Percentiles rank a stretch among this genome's conserved stretches.
Evolutionary conservation across 768 basidiomycete genomes (phyloP).

Genomic region (Termitomyces eurrhizus): DNA sequence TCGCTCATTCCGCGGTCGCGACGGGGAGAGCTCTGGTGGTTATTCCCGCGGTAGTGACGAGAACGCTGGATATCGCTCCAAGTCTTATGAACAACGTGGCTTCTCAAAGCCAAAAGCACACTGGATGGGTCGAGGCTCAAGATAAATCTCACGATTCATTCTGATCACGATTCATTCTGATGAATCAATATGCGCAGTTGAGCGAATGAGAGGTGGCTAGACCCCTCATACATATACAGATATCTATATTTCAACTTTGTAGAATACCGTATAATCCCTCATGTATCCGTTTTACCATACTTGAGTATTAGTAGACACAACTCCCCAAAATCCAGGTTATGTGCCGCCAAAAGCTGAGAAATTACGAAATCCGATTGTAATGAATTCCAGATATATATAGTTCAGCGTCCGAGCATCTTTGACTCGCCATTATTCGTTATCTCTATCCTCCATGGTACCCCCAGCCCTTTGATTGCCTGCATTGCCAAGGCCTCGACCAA

Average conservation of each 20-base stretch:
- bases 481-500: constrained; percentile 4
- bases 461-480: constrained; percentile 3
- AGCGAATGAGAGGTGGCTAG: background rate
- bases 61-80: background rate
- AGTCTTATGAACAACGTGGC: background rate
- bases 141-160: too few species aligned
- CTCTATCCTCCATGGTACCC: constrained; percentile 4
- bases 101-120: background rate
- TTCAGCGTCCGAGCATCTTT: background rate
- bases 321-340: background rate
- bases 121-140: constrained; percentile 1
- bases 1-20: background rate
- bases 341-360: background rate
- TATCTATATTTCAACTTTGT: background rate
- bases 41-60: background rate
- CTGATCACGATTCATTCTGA: background rate
- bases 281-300: background rate
- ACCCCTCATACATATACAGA: background rate
- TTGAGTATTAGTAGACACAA: constrained; percentile 6
- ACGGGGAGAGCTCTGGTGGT: background rate
- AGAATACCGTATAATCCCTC: constrained; percentile 9
- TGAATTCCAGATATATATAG: background rate
- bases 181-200: background rate
- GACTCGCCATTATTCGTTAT: background rate
- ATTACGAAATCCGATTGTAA: background rate